Conservation (phyloP, 2,329 filamentous ascomycete species). For the Fusarium torreyae region DNA sequence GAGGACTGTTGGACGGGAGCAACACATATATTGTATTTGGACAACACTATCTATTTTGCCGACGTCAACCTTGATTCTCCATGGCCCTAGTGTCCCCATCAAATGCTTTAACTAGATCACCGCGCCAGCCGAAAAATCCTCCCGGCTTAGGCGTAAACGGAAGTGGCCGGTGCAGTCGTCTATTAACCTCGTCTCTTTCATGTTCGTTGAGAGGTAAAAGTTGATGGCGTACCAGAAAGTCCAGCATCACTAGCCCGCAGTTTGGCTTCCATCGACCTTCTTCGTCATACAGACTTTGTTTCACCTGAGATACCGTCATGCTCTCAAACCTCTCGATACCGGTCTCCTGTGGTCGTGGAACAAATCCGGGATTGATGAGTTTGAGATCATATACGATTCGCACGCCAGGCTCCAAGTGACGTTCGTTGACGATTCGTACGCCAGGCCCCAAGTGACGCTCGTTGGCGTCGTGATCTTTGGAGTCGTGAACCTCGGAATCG, state of each 20-base stretch:
- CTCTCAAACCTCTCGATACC: conserved; percentile 51
- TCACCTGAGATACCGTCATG: conserved; percentile 52
- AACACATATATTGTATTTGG: no score
- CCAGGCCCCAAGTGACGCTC: conserved; percentile 56
- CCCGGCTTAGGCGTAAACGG: conserved; percentile 40
- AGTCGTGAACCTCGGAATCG: no score
- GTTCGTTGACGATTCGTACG: conserved; percentile 52
- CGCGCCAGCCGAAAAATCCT: no score
- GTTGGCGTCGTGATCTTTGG: no score
- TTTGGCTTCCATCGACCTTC: conserved; percentile 57
- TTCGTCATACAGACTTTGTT: conserved; percentile 44
- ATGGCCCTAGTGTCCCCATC: no score
- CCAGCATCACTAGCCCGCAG: conserved; percentile 58
- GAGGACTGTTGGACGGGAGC: no score
- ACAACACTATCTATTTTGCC: no score
- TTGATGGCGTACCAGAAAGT: conserved; percentile 54
- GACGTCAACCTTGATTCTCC: no score
- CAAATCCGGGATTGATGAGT: conserved; percentile 46
- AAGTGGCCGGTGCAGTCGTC: conserved; percentile 46
- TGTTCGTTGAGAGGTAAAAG: conserved; percentile 45
- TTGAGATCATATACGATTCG: conserved; percentile 57
- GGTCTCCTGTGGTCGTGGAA: conserved; percentile 46
- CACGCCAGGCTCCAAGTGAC: conserved; percentile 57
- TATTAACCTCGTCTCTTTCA: conserved; percentile 43
- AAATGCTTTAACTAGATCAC: no score